Conservation (phyloP, 177 flowering plant genomes). For the Tripterygium wilfordii region DNA sequence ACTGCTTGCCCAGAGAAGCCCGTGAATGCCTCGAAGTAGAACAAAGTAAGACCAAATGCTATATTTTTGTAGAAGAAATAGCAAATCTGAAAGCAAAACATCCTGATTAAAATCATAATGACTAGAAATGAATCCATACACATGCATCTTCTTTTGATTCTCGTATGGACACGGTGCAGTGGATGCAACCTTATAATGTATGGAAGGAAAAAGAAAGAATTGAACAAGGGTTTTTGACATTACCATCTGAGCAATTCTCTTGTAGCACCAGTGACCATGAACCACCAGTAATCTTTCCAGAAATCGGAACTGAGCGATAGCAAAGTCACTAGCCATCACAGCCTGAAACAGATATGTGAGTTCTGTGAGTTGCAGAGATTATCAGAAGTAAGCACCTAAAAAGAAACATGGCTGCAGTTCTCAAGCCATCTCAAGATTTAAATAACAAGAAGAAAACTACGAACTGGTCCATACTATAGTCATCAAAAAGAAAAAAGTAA, state of each 20-base stretch:
- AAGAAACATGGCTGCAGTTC: no score
- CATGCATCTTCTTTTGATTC: no score
- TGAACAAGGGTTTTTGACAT: conserved; percentile 1
- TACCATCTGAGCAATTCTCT: conserved; percentile 87
- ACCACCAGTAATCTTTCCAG: conserved; percentile 82
- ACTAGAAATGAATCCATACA: neutral
- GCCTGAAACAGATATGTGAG: conserved; percentile 42
- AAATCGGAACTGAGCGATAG: conserved; percentile 84
- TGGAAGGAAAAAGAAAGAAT: no score
- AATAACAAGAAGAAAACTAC: no score
- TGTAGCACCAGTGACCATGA: conserved; percentile 95
- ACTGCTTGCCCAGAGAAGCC: conserved; percentile 91
- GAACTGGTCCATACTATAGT: no score
- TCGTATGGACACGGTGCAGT: no score
- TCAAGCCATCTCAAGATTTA: no score
- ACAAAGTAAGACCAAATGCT: conserved; percentile 88
- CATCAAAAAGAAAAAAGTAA: no score
- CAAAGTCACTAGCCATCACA: conserved; percentile 91
- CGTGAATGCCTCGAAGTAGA: conserved; percentile 87
- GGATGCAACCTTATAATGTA: no score
- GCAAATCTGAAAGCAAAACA: conserved; percentile 58
- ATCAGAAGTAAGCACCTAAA: neutral
- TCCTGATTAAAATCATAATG: neutral
- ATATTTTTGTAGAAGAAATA: conserved; percentile 97
- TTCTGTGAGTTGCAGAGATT: no score